Conservation (phyloP, 768 basidiomycete species). For the Tephrocybe sp. region DNA sequence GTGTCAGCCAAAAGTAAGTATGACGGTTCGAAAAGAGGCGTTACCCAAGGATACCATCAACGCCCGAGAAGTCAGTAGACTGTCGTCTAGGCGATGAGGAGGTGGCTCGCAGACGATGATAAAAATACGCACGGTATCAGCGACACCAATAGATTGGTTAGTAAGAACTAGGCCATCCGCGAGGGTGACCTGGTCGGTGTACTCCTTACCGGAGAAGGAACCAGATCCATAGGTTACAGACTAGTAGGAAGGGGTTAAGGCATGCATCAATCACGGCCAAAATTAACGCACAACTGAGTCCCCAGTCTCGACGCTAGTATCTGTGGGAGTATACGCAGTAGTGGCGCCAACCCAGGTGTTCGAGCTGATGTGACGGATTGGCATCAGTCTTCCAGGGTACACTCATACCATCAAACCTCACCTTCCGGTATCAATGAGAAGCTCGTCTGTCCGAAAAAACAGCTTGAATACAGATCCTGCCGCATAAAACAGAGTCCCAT, state of each 20-base stretch:
- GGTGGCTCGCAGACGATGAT: neutral
- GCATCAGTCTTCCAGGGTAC: too few species aligned
- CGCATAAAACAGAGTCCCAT: too few species aligned
- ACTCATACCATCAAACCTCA: too few species aligned
- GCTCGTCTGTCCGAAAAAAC: too few species aligned
- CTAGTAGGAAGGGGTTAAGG: slow-evolving; percentile 23
- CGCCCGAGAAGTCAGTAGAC: slow-evolving; percentile 43
- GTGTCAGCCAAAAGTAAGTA: slow-evolving; percentile 2
- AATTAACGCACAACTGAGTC: too few species aligned
- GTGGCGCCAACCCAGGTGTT: too few species aligned
- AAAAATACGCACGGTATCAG: slow-evolving; percentile 27
- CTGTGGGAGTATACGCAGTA: too few species aligned
- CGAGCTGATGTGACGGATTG: too few species aligned
- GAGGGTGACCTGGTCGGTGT: slow-evolving; percentile 51
- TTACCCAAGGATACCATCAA: slow-evolving; percentile 68
- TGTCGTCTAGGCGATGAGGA: slow-evolving; percentile 4
- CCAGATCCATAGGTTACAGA: slow-evolving; percentile 62
- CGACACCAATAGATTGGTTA: slow-evolving; percentile 65
- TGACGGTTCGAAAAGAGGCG: slow-evolving; percentile 4
- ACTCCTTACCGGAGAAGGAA: slow-evolving; percentile 46
- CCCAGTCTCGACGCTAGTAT: too few species aligned
- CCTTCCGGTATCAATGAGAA: too few species aligned
- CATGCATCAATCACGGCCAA: too few species aligned
- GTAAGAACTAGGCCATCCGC: slow-evolving; percentile 46
- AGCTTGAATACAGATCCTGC: too few species aligned